These are phyloP conservation scores for Sporothrix protearum DNA, from an alignment of 2,329 filamentous ascomycete species.

Conservation along the genomic window DNA sequence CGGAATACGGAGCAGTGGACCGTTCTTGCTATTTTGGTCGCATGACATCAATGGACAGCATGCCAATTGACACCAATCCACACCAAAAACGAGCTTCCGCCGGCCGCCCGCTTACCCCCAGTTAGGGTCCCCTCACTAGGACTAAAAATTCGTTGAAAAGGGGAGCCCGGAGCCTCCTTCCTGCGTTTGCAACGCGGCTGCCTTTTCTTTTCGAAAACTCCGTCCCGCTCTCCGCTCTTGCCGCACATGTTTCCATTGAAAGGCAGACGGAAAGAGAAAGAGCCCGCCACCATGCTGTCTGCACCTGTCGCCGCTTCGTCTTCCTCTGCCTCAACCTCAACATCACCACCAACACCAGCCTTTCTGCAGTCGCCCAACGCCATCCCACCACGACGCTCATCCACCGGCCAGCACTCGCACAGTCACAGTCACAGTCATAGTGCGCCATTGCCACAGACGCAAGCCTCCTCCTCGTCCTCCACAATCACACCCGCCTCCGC, in stretches of 20 bases:
- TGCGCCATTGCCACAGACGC: constrained; percentile 3
- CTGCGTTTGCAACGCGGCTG: neutral
- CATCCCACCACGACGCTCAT: constrained; percentile 72
- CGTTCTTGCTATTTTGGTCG: constrained; percentile 21
- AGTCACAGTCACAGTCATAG: constrained; percentile 25
- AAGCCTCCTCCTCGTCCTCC: constrained; percentile 1
- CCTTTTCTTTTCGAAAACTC: neutral
- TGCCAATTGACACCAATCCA: constrained; percentile 5
- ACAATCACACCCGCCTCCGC: neutral
- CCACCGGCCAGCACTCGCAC: constrained; percentile 48
- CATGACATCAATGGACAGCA: constrained; percentile 19
- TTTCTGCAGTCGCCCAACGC: constrained; percentile 56
- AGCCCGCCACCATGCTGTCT: constrained; percentile 30
- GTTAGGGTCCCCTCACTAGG: neutral
- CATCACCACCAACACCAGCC: constrained; percentile 27
- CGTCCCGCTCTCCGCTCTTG: neutral
- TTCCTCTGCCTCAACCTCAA: constrained; percentile 9
- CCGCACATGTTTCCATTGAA: constrained; percentile 25
- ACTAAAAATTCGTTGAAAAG: constrained; percentile 17
- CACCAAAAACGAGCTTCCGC: constrained; percentile 18
- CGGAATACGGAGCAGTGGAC: constrained; percentile 19
- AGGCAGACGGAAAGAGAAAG: constrained; percentile 26
- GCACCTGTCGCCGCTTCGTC: constrained; percentile 19
- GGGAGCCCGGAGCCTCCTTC: constrained; percentile 6
- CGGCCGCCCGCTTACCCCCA: neutral